Percentiles rank a stretch among this genome's conserved stretches.
These are phyloP conservation scores for Didymellaceae sp. DNA, from an alignment of 2,329 filamentous ascomycete genomes.

Conservation along the genomic window DNA sequence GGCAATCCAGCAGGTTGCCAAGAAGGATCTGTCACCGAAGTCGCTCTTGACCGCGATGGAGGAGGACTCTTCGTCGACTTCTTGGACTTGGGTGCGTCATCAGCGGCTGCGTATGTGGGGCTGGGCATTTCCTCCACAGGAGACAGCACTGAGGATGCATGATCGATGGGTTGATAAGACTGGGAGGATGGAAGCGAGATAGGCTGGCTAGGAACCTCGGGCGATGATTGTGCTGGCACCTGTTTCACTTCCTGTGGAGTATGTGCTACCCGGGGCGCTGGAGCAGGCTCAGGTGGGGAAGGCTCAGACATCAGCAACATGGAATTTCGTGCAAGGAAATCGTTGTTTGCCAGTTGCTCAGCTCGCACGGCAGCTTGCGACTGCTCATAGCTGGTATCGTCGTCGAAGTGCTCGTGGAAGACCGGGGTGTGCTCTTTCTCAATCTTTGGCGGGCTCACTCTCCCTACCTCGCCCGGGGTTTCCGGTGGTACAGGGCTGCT, in stretches of 20 bases:
- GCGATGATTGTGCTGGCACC: constrained; percentile 18
- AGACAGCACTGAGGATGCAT: constrained; percentile 37
- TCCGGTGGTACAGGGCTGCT: constrained; percentile 16
- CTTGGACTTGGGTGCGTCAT: constrained; percentile 37
- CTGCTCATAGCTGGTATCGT: constrained; percentile 52
- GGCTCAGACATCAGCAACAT: constrained; percentile 36
- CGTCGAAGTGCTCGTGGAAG: constrained; percentile 67
- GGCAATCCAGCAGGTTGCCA: constrained; percentile 49
- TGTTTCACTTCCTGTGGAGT: constrained; percentile 20
- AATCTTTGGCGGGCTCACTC: constrained; percentile 44
- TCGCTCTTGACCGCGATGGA: constrained; percentile 44
- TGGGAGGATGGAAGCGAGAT: constrained; percentile 23
- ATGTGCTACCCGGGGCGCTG: constrained; percentile 5
- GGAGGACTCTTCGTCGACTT: constrained; percentile 48
- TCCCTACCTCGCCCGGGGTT: constrained; percentile 27
- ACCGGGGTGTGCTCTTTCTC: constrained; percentile 61
- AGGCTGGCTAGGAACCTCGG: constrained; percentile 16
- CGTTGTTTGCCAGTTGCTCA: constrained; percentile 56
- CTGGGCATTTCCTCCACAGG: constrained; percentile 44
- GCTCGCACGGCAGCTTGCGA: constrained; percentile 54
- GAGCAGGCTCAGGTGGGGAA: constrained; percentile 27
- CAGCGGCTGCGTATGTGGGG: constrained; percentile 31
- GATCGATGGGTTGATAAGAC: constrained; percentile 28
- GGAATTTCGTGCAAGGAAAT: constrained; percentile 55
- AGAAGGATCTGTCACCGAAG: constrained; percentile 46